Base-by-base conservation (phyloP, 2,329 filamentous ascomycete genomes). In the Fusarium cyanostomum region DNA sequence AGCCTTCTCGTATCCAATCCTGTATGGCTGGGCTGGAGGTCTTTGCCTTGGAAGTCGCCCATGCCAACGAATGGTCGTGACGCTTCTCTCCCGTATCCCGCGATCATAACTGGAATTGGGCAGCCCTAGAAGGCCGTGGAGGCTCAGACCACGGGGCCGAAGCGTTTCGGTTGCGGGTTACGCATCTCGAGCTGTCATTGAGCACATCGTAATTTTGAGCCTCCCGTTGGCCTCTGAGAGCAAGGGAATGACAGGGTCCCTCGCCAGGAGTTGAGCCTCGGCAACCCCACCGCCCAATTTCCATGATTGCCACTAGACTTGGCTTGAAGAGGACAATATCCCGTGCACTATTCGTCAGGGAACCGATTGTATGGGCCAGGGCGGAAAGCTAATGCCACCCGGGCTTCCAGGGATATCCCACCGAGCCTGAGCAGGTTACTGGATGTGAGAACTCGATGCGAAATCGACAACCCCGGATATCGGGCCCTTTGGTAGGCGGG, bases 191-290 rank as follows among this genome's bases (percentile, higher is more conserved):
- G 27, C 13, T 16, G 41, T 42, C 44, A 52, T 59, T 27, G 18
- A 34, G 34, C 37, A 41, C n/a, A 30, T 52, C 51, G 46, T 49
- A 42, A 31, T 48, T 54, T 55, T 31, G 43, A 59, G 57, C 30
- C 52, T 50, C 41, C 18, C 11, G 43, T 35, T 27, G 31, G 13
- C 58, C 64, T 69, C 64, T 64, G 39, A 67, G 37, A 39, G 39
- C 13, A n/a, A 33, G 59, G 64, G 45, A 54, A 57, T 69, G 66
- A 64, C 64, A 62, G 51, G 51, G 48, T n/a, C 48, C 45, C 51
- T 48, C 13, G 43, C 45, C 30, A 49, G 28, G 11, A 15, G 28
- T 16, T 45, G 46, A 59, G 31, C 64, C 64, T 67, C 64, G 64
- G 64, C 30, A 46, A 26, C 52, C 44, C 48, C 48, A 55, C 46